Conservation (phyloP, 2,329 filamentous ascomycete species). For the Neopestalotiopsis sp. region DNA sequence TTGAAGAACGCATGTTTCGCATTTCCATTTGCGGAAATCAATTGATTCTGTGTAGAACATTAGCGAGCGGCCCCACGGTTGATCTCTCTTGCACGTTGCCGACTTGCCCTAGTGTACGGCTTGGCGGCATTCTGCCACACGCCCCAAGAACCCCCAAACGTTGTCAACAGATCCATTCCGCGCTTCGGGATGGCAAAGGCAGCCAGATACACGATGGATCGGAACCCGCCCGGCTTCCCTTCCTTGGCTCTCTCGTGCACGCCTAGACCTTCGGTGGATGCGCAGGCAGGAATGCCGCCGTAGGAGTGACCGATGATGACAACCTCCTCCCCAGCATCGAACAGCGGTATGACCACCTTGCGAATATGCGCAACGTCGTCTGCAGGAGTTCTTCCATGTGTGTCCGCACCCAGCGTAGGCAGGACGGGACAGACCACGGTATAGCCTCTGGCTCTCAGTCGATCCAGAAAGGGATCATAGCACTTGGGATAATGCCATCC, state of each 20-base stretch:
- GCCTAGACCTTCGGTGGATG: constrained; percentile 3
- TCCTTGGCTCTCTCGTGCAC: not conserved
- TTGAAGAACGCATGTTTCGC: constrained; percentile 23
- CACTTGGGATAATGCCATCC: constrained; percentile 8
- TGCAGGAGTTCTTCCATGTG: not conserved
- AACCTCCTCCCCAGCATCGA: constrained; percentile 20
- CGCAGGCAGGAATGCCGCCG: constrained; percentile 25
- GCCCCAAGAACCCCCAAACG: constrained; percentile 5
- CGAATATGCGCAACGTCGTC: constrained; percentile 21
- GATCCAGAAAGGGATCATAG: constrained; percentile 6
- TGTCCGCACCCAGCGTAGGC: constrained; percentile 13
- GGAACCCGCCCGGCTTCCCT: constrained; percentile 10
- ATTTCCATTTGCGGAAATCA: constrained; percentile 15
- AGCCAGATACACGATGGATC: not conserved
- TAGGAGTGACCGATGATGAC: constrained; percentile 28
- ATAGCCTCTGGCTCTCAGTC: constrained; percentile 7
- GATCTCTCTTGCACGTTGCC: not conserved
- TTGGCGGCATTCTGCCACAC: constrained; percentile 1
- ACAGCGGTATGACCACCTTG: constrained; percentile 22
- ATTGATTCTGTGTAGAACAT: constrained; percentile 13
- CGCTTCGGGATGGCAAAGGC: not conserved
- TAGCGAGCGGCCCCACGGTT: not conserved
- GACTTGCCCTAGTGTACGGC: constrained; percentile 12
- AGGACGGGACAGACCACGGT: constrained; percentile 10
- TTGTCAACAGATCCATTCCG: constrained; percentile 4